Percentiles rank a stretch among this genome's conserved stretches.
Conservation (phyloP, 371 early-diverging fungal genomes). For the Mortierella sp. region DNA sequence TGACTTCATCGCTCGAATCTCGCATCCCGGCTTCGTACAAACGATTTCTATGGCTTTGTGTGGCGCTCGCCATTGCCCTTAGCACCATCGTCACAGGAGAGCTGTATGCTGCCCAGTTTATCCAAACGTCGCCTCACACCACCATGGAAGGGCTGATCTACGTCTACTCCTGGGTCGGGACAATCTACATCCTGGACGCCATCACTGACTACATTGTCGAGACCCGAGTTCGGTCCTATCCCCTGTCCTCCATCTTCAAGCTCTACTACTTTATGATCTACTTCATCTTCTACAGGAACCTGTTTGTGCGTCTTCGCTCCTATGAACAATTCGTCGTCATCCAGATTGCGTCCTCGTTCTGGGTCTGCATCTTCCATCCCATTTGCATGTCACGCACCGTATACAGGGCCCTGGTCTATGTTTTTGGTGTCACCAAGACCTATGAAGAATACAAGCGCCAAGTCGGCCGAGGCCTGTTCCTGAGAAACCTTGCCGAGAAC, state of each 20-base stretch:
- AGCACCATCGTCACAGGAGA: conserved; percentile 77
- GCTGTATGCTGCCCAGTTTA: conserved; percentile 69
- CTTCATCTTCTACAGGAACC: conserved; percentile 81
- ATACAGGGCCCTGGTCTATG: conserved; percentile 59
- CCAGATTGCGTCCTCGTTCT: conserved; percentile 75
- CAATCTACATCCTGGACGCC: conserved; percentile 71
- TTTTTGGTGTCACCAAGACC: conserved; percentile 62
- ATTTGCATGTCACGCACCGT: conserved; percentile 72
- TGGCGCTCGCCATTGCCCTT: conserved; percentile 67
- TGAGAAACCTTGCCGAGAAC: conserved; percentile 80
- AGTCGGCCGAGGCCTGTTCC: conserved; percentile 73
- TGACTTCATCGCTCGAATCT: conserved; percentile 57
- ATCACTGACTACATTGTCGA: conserved; percentile 73
- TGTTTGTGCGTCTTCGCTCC: conserved; percentile 76
- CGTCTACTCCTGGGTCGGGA: conserved; percentile 78
- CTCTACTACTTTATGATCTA: conserved; percentile 82
- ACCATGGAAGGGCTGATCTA: conserved; percentile 71
- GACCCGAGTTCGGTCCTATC: conserved; percentile 72
- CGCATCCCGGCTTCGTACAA: conserved; percentile 76
- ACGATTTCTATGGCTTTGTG: conserved; percentile 81
- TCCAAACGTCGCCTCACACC: conserved; percentile 64
- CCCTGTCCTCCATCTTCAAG: conserved; percentile 72
- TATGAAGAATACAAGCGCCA: conserved; percentile 75
- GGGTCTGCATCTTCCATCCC: conserved; percentile 80
- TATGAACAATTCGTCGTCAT: conserved; percentile 71